Percentiles rank a stretch among this genome's conserved stretches.
phyloP scores from a whole-genome alignment of 208 protist genomes.

The Leishmania guyanensis region DNA sequence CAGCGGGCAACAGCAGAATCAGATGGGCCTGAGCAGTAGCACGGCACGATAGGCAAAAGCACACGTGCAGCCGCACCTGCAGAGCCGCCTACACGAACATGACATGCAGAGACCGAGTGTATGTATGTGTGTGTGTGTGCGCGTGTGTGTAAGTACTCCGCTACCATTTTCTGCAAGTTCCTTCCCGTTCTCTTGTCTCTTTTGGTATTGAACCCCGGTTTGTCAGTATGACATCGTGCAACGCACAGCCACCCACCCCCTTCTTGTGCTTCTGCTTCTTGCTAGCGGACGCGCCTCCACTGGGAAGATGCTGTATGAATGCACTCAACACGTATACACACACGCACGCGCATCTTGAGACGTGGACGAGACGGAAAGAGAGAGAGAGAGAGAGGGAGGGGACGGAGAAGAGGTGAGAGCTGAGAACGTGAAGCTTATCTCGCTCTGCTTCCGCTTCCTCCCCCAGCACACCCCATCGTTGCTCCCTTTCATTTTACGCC shows the following conservation, averaged over 20 bases:
- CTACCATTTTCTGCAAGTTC: neutral
- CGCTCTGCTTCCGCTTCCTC: neutral
- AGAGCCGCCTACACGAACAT: neutral
- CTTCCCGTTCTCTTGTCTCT: neutral
- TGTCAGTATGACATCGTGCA: neutral
- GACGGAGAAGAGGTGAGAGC: neutral
- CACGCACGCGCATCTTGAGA: neutral
- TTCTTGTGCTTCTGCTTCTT: neutral
- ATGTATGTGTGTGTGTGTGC: neutral
- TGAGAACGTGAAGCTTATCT: neutral
- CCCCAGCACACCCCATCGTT: neutral
- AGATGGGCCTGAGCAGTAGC: neutral
- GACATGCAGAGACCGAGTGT: neutral
- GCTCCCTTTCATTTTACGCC: neutral
- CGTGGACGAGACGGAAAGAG: neutral
- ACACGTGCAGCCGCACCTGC: neutral
- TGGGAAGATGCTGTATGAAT: neutral
- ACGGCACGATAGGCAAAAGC: neutral
- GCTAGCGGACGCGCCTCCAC: neutral
- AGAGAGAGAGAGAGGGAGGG: conserved; percentile 4
- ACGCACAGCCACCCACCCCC: neutral
- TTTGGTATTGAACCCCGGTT: neutral
- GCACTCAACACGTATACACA: neutral
- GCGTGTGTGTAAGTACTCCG: neutral
- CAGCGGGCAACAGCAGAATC: neutral